phyloP scores from a whole-genome alignment of 139 green algal species.

The Asterochloris erici region DNA sequence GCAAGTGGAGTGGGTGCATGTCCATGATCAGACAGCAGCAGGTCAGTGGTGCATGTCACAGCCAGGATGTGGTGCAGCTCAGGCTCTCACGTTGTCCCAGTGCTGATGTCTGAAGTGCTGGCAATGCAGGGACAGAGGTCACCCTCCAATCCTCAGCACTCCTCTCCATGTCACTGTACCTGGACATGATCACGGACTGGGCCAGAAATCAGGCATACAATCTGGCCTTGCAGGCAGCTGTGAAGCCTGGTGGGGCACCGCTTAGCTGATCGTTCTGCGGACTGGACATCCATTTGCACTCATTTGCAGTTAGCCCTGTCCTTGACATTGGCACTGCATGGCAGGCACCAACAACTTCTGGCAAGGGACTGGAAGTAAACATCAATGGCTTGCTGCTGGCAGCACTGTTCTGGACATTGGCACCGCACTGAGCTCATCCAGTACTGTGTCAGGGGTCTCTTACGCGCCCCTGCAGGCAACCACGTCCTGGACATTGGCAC shows the following conservation, averaged over 20 bases:
- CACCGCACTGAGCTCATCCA: background rate
- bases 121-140: background rate
- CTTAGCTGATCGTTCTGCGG: background rate
- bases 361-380: too few relatives aligned
- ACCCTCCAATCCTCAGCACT: background rate
- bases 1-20: background rate
- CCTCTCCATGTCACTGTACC: conserved; percentile 1
- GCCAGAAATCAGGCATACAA: conserved; percentile 43
- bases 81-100: background rate
- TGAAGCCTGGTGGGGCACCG: conserved; percentile 3
- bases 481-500: conserved; percentile 57
- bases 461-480: background rate
- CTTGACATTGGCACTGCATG: conserved; percentile 1
- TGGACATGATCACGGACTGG: conserved; percentile 25
- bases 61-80: background rate
- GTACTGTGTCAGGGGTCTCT: background rate
- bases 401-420: background rate
- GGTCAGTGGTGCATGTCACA: background rate
- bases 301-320: background rate
- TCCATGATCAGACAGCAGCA: background rate
- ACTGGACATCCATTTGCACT: background rate
- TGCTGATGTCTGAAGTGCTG: background rate
- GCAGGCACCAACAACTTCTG: too few relatives aligned
- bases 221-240: conserved; percentile 15
- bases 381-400: too few relatives aligned